Evolutionary conservation across 352 stramenopile genomes (phyloP).

Genomic region (Globisporangium solare): DNA sequence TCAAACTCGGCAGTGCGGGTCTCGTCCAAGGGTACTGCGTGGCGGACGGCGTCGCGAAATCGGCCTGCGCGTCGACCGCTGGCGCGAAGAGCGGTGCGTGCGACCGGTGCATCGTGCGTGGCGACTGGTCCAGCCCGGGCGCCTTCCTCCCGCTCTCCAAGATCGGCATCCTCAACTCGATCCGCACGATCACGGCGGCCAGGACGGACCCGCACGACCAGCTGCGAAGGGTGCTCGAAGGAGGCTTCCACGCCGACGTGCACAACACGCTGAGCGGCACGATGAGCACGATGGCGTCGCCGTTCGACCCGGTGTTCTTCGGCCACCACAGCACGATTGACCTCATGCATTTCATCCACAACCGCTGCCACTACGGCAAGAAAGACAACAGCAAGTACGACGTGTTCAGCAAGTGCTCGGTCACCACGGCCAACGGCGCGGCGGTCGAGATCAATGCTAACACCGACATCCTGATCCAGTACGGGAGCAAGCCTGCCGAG

Average conservation of each 20-base stretch:
- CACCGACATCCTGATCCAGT: slow-evolving; percentile 26
- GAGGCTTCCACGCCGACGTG: slow-evolving; percentile 34
- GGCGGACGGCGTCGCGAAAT: not conserved
- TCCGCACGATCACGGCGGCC: not conserved
- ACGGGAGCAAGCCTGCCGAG: slow-evolving; percentile 25
- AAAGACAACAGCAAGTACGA: not conserved
- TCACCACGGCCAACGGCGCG: slow-evolving; percentile 15
- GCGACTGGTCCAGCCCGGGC: not conserved
- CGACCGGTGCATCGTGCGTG: not conserved
- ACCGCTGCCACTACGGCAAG: slow-evolving; percentile 8
- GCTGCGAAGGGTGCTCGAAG: slow-evolving; percentile 28
- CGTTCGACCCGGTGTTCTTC: slow-evolving; percentile 44
- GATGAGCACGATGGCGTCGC: slow-evolving; percentile 34
- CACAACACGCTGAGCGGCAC: slow-evolving; percentile 37
- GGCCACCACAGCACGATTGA: slow-evolving; percentile 36
- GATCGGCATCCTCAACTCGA: not conserved
- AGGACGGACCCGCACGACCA: slow-evolving; percentile 18
- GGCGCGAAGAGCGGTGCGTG: not conserved
- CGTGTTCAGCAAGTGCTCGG: slow-evolving; percentile 12
- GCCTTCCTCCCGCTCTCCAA: not conserved
- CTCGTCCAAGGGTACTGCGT: not conserved
- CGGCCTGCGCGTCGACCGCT: not conserved
- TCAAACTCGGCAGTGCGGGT: not conserved
- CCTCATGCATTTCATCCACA: slow-evolving; percentile 13
- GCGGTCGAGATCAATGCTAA: not conserved